phyloP scores from a whole-genome alignment of 371 early-diverging fungal genomes.

The Mortierella sp. region DNA sequence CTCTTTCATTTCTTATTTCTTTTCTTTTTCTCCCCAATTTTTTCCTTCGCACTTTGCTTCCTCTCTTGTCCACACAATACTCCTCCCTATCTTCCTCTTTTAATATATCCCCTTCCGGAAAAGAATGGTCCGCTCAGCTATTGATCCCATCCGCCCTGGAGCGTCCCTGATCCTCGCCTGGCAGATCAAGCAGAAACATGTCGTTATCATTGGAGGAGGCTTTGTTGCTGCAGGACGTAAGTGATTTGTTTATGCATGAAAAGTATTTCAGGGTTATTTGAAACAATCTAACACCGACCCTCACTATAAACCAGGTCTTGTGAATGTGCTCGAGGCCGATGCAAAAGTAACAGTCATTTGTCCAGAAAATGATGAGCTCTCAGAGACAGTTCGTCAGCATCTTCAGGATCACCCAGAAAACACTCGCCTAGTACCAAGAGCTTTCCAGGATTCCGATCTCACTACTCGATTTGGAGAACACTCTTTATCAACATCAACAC shows the following conservation, averaged over 20 bases:
- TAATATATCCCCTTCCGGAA: neutral
- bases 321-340: constrained; percentile 85
- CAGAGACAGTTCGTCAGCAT: constrained; percentile 70
- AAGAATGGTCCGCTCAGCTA: constrained; percentile 51
- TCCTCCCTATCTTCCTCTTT: neutral
- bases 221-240: constrained; percentile 82
- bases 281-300: too few relatives aligned
- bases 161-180: constrained; percentile 88
- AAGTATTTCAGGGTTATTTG: neutral
- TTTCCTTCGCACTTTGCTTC: constrained; percentile 5
- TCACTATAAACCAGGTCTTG: constrained; percentile 64
- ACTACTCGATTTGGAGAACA: constrained; percentile 55
- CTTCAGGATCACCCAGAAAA: constrained; percentile 61
- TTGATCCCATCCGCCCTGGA: constrained; percentile 71
- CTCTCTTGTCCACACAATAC: neutral
- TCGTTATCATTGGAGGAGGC: constrained; percentile 89
- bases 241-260: constrained; percentile 7
- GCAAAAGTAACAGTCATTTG: constrained; percentile 81
- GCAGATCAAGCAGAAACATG: constrained; percentile 73
- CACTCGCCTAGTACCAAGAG: constrained; percentile 72
- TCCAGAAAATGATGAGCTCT: constrained; percentile 69
- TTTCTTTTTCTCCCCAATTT: neutral
- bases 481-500: constrained; percentile 3
- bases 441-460: constrained; percentile 70
- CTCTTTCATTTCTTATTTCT: neutral